Evolutionary conservation across 192 early-diverging fungal species (phyloP), one percentile per base, ranked within the genome.

Genomic region (Entrophospora sp.): DNA sequence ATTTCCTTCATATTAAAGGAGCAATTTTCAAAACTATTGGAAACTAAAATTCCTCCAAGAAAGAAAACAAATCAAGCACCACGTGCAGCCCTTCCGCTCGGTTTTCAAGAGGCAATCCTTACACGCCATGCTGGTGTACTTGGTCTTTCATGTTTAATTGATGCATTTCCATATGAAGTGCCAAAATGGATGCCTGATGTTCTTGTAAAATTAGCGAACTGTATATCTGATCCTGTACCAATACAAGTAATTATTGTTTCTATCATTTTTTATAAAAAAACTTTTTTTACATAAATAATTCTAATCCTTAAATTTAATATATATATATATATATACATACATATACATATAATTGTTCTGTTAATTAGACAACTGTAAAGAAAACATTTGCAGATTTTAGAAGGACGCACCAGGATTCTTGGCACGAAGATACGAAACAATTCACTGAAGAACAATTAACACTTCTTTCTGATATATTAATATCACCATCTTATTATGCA

Each of bases 131-230:
- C 89, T 0, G 92, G 88, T n/a, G 91, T 91, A 16, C 75, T 97
- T 59, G 95, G 94, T 0, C 74, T 97, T 16, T 81, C 90, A 12
- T 87, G 87, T 2, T 71, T 97, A 5, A 79, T 96, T 3, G 81
- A 89, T 46, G 93, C 94, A 0, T 95, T 94, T 67, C 95, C 95
- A 3, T 97, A 97, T 70, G 89, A 89, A 12, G 85, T 97, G 0
- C 94, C 95, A 2, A 75, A 81, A 30, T 95, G 93, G 91, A 79
- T 96, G 84, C 95, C 95, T 3, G 75, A 77, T 37, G 85, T 92
- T 22, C 79, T 97, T 66, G 89, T 92, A 25, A 66, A 70, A 62
- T 69, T 97, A 18, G 82, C 91, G 4, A 68, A 71, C 6, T 92
- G 87, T 75, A 85, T 89, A 32, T 86, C 84, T 28, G 92, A 94